Conservation (phyloP, 2,329 filamentous ascomycete species). For the Colletotrichum sidae region DNA sequence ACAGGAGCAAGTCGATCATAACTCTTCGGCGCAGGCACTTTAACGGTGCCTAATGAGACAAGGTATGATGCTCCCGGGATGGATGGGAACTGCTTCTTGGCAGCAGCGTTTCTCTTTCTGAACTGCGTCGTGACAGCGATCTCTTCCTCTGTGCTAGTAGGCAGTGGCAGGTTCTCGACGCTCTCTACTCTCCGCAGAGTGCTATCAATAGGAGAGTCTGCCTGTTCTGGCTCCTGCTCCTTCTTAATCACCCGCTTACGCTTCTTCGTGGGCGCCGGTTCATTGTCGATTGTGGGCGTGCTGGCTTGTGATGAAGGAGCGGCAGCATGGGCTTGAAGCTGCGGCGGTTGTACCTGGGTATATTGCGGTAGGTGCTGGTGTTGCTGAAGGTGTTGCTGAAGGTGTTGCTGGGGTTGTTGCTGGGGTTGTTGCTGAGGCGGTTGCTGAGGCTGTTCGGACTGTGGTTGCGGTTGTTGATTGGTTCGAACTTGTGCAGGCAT, state of each 20-base stretch:
- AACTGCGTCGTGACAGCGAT: constrained; percentile 50
- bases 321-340: constrained; percentile 22
- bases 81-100: constrained; percentile 51
- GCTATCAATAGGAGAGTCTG: constrained; percentile 46
- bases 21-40: constrained; percentile 56
- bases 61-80: constrained; percentile 54
- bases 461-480: constrained; percentile 22
- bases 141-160: constrained; percentile 39
- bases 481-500: constrained; percentile 5
- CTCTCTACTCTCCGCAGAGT: constrained; percentile 49
- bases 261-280: constrained; percentile 49
- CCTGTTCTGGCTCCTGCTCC: constrained; percentile 42
- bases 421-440: constrained; percentile 8
- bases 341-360: background rate
- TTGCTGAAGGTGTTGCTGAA: constrained; percentile 7
- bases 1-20: constrained; percentile 58
- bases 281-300: constrained; percentile 37
- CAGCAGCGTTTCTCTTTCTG: constrained; percentile 50
- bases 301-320: constrained; percentile 37
- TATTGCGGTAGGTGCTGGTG: constrained; percentile 10
- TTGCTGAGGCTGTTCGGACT: constrained; percentile 6
- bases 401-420: constrained; percentile 10
- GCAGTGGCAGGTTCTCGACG: constrained; percentile 43
- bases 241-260: constrained; percentile 50
- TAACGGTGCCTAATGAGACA: constrained; percentile 52